Evolutionary conservation across 345 rosid species (phyloP).

Genomic region (Erucastrum elatum): DNA sequence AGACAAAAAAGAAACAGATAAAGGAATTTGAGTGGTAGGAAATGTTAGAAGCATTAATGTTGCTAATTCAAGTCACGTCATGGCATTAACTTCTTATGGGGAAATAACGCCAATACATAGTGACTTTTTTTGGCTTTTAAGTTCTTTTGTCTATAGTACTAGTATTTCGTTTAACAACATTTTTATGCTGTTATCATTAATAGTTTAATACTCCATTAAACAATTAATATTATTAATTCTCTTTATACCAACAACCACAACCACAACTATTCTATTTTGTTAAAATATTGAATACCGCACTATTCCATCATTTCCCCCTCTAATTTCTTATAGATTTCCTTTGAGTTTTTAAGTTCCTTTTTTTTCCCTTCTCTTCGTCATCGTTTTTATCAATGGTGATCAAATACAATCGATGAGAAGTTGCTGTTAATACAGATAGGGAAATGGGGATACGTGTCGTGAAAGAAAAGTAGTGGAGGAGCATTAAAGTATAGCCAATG

Average conservation of each 20-base stretch:
- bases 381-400: slow-evolving; percentile 31
- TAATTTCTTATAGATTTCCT: background rate
- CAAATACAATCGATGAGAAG: slow-evolving; percentile 21
- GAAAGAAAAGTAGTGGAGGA: slow-evolving; percentile 5
- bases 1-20: background rate
- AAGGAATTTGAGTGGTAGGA: background rate
- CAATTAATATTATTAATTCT: background rate
- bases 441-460: slow-evolving; percentile 20
- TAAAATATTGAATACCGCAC: background rate
- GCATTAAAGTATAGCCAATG: slow-evolving; percentile 40
- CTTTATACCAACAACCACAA: background rate
- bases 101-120: background rate
- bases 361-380: background rate
- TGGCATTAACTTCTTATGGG: background rate
- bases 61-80: background rate
- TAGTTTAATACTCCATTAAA: background rate
- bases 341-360: background rate
- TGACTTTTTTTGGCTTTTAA: background rate
- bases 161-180: background rate
- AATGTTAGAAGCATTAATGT: background rate
- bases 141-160: background rate
- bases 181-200: background rate
- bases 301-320: background rate
- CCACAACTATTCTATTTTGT: background rate
- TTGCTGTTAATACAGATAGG: slow-evolving; percentile 14